Evolutionary conservation across 2,329 filamentous ascomycete species (phyloP), one percentile per base, ranked within the genome.

Genomic region (Didymella lethalis): DNA sequence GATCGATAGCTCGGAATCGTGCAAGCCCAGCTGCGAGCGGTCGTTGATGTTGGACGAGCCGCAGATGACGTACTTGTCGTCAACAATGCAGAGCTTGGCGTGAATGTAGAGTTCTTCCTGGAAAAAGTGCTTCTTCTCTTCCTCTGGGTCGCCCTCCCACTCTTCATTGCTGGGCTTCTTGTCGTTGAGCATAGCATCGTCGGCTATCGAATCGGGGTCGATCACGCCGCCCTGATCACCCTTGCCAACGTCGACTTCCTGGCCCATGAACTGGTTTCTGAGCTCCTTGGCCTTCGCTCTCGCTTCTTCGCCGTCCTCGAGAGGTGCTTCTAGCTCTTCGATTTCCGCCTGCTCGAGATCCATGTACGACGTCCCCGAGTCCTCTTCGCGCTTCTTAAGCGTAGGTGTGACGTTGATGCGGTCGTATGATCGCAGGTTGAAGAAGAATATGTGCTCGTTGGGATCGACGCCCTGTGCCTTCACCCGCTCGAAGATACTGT

Each of bases 101-200:
- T 99, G 95, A 47, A 98, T 89, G 75, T 99, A 99, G 2, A 98
- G 85, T 77, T 99, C 94, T 75, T 99, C 95, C 74, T 97, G 94
- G 59, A 98, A 89, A 82, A 95, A 96, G 73, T 96, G 92, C 53
- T 90, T 85, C 57, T 93, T 90, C 76, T 98, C 95, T 1, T 86
- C 85, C 66, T 94, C 86, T 0, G 87, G 80, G 0, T 83, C 81
- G 16, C 91, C 90, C 16, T 93, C 89, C 91, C 92, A 97, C 0
- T 80, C 70, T 75, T 96, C 91, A 10, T 91, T 88, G 3, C 83
- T 84, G 69, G 86, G 78, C 83, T 84, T 80, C 74, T 85, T 75
- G 75, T 88, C 80, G 64, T 85, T 85, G 23, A 90, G 84, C 92
- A 98, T 95, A 34, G 93, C 92, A 66, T 92, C 88, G 64, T 95